Percentiles rank a stretch among this genome's conserved stretches.
Conservation (phyloP, 768 basidiomycete species). For the Pleurotus pulmonarius region DNA sequence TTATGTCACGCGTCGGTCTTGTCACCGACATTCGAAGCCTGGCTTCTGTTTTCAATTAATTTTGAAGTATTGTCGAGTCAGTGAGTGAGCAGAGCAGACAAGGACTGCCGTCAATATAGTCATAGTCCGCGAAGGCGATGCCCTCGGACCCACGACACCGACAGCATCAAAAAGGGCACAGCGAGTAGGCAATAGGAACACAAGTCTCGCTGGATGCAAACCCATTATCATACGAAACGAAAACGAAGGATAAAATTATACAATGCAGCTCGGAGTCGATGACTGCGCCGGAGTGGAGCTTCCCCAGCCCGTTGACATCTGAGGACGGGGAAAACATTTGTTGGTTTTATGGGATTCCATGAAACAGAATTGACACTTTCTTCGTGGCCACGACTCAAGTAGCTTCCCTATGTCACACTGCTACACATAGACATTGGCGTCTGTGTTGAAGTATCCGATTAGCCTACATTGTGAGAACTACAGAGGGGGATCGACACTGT, state of each 20-base stretch:
- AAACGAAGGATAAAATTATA: not conserved
- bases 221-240: not conserved
- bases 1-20: not conserved
- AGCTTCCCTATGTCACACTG: slow-evolving; percentile 80
- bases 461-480: not conserved
- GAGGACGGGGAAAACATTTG: slow-evolving; percentile 96
- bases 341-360: slow-evolving; percentile 92
- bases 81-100: too few relatives aligned
- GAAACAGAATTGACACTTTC: slow-evolving; percentile 94
- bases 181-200: slow-evolving; percentile 5
- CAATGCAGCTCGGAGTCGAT: slow-evolving; percentile 9
- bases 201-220: not conserved
- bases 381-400: slow-evolving; percentile 81
- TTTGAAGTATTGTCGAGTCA: too few relatives aligned
- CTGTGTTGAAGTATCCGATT: slow-evolving; percentile 34
- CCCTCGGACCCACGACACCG: too few relatives aligned
- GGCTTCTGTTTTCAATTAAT: too few relatives aligned
- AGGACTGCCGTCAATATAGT: too few relatives aligned
- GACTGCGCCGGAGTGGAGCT: slow-evolving; percentile 7
- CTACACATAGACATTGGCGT: slow-evolving; percentile 94
- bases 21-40: not conserved
- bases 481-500: slow-evolving; percentile 27
- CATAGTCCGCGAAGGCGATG: too few relatives aligned
- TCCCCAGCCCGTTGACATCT: slow-evolving; percentile 51
- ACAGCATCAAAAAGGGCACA: not conserved